Conservation (phyloP, 768 basidiomycete species). For the Leccinellum albellum region DNA sequence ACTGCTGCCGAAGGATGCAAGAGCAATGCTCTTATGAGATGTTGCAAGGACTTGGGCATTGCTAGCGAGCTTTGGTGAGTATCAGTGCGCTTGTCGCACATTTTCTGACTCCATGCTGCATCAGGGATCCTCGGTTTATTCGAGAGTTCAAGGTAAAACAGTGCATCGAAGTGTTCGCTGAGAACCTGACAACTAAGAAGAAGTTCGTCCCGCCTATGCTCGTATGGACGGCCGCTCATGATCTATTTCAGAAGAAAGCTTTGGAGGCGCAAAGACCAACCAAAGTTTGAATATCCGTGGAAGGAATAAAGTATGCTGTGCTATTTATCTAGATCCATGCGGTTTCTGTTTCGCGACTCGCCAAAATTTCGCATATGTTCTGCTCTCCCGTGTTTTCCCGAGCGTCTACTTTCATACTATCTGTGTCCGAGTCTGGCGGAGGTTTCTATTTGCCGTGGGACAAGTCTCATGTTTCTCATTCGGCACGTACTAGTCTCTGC, state of each 20-base stretch:
- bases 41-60: constrained; percentile 94
- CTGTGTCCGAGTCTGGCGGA: too few species aligned
- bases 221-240: constrained; percentile 1
- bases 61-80: constrained; percentile 91
- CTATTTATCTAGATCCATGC: neutral
- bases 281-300: constrained; percentile 85
- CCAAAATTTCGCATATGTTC: neutral
- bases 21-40: constrained; percentile 95
- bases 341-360: neutral
- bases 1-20: constrained; percentile 96
- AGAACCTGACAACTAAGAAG: constrained; percentile 71
- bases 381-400: too few species aligned
- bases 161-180: constrained; percentile 81
- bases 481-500: too few species aligned
- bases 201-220: constrained; percentile 64
- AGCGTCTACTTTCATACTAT: too few species aligned
- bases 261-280: constrained; percentile 84
- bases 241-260: constrained; percentile 69
- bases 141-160: constrained; percentile 85
- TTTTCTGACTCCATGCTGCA: neutral
- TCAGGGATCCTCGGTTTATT: constrained; percentile 93
- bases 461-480: too few species aligned
- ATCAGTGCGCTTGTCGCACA: neutral
- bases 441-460: too few species aligned
- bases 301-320: constrained; percentile 57